Conservation (phyloP, 192 early-diverging fungal species). For the Neocallimastix lanati region DNA sequence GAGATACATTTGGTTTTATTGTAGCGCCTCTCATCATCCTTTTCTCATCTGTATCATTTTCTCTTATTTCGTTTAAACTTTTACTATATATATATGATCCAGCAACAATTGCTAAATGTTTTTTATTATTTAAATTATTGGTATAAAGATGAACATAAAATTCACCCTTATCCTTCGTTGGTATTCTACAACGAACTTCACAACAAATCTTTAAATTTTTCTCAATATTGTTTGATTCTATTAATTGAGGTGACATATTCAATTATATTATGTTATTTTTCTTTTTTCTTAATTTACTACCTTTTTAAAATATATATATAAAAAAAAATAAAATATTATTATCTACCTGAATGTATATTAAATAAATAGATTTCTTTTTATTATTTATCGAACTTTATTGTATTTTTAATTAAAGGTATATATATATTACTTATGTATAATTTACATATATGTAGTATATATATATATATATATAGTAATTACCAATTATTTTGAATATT, state of each 20-base stretch:
- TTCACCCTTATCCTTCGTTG: constrained; percentile 53
- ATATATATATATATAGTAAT: too few species aligned
- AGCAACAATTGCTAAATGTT: constrained; percentile 89
- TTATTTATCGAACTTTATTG: too few species aligned
- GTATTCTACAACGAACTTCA: constrained; percentile 58
- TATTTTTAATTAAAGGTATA: too few species aligned
- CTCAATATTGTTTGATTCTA: not conserved
- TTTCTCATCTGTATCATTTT: constrained; percentile 59
- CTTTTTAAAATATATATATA: too few species aligned
- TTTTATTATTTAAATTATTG: constrained; percentile 66
- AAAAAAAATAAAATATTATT: too few species aligned
- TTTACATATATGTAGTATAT: too few species aligned
- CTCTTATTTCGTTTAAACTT: constrained; percentile 40
- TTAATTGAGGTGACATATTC: not conserved
- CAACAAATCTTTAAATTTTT: constrained; percentile 9
- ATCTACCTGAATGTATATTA: too few species aligned
- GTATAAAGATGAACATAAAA: constrained; percentile 71
- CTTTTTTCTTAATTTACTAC: too few species aligned
- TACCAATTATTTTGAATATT: too few species aligned
- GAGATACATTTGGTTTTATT: constrained; percentile 1
- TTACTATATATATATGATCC: constrained; percentile 57
- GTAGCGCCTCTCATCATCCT: constrained; percentile 61
- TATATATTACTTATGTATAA: too few species aligned
- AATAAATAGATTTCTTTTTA: too few species aligned
- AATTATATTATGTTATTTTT: too few species aligned